These are phyloP conservation scores for Ramalina intermedia DNA, from an alignment of 495 filamentous ascomycete genomes.

Conservation along the genomic window DNA sequence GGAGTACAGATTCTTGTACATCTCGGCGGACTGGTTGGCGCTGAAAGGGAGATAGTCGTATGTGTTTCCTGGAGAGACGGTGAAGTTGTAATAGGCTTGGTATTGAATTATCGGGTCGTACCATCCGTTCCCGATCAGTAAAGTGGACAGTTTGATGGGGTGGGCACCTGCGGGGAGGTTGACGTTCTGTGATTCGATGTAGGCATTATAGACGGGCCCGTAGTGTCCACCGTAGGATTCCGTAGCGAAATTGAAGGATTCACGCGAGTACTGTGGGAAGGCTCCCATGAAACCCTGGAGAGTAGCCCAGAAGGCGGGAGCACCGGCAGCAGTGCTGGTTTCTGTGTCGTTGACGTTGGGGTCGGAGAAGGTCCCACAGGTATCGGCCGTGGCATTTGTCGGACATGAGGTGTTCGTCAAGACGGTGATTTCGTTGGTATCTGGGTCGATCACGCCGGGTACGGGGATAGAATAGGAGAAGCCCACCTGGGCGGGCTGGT, in stretches of 20 bases:
- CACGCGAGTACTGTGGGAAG: slow-evolving; percentile 43
- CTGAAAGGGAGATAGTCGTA: slow-evolving; percentile 57
- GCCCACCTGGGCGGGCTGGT: slow-evolving; percentile 48
- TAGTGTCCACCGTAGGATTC: slow-evolving; percentile 56
- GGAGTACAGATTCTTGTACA: slow-evolving; percentile 33
- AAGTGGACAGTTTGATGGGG: slow-evolving; percentile 33
- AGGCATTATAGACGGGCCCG: slow-evolving; percentile 48
- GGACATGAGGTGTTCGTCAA: slow-evolving; percentile 45
- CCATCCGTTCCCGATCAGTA: slow-evolving; percentile 55
- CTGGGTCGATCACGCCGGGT: slow-evolving; percentile 31
- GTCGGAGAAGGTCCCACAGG: slow-evolving; percentile 30
- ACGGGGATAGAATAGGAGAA: slow-evolving; percentile 39
- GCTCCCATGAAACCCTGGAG: slow-evolving; percentile 50
- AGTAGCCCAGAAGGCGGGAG: slow-evolving; percentile 29
- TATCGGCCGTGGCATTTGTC: slow-evolving; percentile 42
- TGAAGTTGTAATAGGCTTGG: slow-evolving; percentile 51
- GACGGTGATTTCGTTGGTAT: slow-evolving; percentile 29
- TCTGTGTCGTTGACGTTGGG: slow-evolving; percentile 34
- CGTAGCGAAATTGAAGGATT: slow-evolving; percentile 39
- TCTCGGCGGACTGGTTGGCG: slow-evolving; percentile 31
- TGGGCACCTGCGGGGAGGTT: slow-evolving; percentile 18
- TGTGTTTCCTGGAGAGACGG: slow-evolving; percentile 47
- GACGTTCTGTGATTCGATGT: slow-evolving; percentile 52
- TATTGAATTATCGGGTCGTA: slow-evolving; percentile 58
- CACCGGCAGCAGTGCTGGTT: background rate